These are phyloP conservation scores for Geranomyces variabilis DNA, from an alignment of 192 early-diverging fungal species.

Conservation along the genomic window DNA sequence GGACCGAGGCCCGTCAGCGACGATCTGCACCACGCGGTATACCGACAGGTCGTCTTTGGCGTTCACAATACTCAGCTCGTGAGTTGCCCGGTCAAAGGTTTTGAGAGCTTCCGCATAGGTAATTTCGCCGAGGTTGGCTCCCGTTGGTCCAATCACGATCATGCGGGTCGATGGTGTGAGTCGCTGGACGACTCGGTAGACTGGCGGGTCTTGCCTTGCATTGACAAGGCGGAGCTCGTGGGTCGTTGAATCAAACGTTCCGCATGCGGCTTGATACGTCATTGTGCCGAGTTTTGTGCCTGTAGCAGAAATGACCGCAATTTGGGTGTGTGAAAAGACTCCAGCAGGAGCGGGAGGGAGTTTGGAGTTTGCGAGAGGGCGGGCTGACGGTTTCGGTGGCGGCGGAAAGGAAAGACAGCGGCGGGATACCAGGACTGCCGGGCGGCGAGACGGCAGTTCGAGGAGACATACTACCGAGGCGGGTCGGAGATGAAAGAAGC, in stretches of 20 bases:
- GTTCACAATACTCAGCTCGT: conserved; percentile 17
- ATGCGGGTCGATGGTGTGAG: no score
- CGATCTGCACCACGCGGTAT: conserved; percentile 13
- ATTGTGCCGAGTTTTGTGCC: conserved; percentile 23
- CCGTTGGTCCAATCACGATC: conserved; percentile 14
- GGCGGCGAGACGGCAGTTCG: no score
- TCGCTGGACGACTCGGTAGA: conserved; percentile 18
- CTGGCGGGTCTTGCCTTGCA: conserved; percentile 15
- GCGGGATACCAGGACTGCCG: no score
- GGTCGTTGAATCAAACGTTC: conserved; percentile 2
- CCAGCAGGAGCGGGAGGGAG: no score
- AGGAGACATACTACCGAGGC: no score
- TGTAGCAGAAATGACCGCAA: conserved; percentile 21
- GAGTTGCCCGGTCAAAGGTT: conserved; percentile 6
- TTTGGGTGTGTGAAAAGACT: no score
- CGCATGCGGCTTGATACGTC: conserved; percentile 6
- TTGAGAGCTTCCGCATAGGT: neutral
- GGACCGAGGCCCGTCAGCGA: no score
- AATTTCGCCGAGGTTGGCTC: conserved; percentile 18
- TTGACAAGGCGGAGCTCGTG: conserved; percentile 17
- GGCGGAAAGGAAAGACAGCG: no score
- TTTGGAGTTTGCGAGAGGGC: no score
- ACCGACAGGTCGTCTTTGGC: conserved; percentile 13
- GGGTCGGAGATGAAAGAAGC: no score
- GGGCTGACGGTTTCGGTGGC: no score